Percentiles rank a stretch among this genome's conserved stretches.
Evolutionary conservation across 768 basidiomycete genomes (phyloP).

Genomic region (Clathrus columnatus): DNA sequence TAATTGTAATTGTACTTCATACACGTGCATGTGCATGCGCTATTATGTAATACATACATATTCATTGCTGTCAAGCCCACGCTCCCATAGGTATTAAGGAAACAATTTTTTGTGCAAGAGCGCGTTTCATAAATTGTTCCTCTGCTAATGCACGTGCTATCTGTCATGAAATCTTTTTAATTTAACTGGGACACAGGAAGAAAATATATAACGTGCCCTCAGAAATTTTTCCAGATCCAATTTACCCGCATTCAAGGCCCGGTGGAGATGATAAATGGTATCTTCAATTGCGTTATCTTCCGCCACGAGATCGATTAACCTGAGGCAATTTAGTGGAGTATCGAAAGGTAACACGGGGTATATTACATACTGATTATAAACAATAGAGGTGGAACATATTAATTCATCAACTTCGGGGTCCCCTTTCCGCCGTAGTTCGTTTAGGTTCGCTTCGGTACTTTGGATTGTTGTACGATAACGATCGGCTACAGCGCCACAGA

Average conservation of each 20-base stretch:
- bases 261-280: slow-evolving; percentile 92
- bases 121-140: slow-evolving; percentile 96
- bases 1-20: no score
- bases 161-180: slow-evolving; percentile 30
- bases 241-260: slow-evolving; percentile 83
- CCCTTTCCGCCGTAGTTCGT: slow-evolving; percentile 71
- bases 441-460: slow-evolving; percentile 62
- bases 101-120: slow-evolving; percentile 86
- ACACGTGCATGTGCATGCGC: neutral
- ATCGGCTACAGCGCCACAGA: slow-evolving; percentile 71
- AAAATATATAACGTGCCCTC: slow-evolving; percentile 46
- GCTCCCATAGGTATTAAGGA: slow-evolving; percentile 44
- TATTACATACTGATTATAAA: slow-evolving; percentile 83
- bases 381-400: slow-evolving; percentile 90
- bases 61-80: slow-evolving; percentile 2
- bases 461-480: slow-evolving; percentile 56
- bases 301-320: slow-evolving; percentile 94
- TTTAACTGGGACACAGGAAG: slow-evolving; percentile 3
- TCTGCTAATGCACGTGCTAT: slow-evolving; percentile 80
- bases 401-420: slow-evolving; percentile 95
- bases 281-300: slow-evolving; percentile 99
- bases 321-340: no score
- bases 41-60: neutral
- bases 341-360: neutral
- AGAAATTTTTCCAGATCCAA: slow-evolving; percentile 94